Base-by-base conservation (phyloP, 2,329 filamentous ascomycete species). In the Allantophomopsis cytisporea region DNA sequence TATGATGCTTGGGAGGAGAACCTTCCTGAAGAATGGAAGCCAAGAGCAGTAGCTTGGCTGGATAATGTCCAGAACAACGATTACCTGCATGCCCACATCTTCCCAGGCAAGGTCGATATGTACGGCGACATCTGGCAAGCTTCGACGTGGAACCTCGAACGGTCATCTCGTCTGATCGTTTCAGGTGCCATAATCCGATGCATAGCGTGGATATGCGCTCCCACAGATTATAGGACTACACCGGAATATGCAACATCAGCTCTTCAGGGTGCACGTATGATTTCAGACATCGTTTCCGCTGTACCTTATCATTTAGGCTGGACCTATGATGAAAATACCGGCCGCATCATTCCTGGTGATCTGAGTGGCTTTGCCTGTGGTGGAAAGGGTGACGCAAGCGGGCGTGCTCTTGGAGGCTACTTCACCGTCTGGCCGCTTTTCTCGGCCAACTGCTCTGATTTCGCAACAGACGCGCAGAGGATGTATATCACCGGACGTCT, bases 251-350 rank as follows among this genome's bases (percentile, higher is more conserved):
- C 71, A 10, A 65, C 66, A 1, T 68, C 70, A 4, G 64, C 68
- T 13, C 57, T 67, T 31, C 62, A 62, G 2, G 73, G 65, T 38
- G 61, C 62, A 31, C 67, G 73, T 35, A 63, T 62, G 39, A 72
- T 78, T 45, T 64, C 65, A 3, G 74, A 78, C 46, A 68, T 79
- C 31, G 64, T 79, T 39, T 71, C 74, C 1, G 71, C 67, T 2
- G 66, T 77, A n/a, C 75, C 75, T 0, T 79, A 69, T 46, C 66
- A 73, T 50, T 61, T 80, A 2, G 73, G 73, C 32, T 77, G 73
- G 71, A 69, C 71, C 40, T 56, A 65, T 12, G 64, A 62, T 39
- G 57, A 61, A 42, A 60, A 55, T 35, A 17, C 36, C n/a, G 47
- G 49, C 6, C 37, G 40, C 13, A 50, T 70, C 17, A 48, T 43